Evolutionary conservation across 139 green algal genomes (phyloP), one percentile per base, ranked within the genome.

Genomic region (Astrephomene gubernaculifera): DNA sequence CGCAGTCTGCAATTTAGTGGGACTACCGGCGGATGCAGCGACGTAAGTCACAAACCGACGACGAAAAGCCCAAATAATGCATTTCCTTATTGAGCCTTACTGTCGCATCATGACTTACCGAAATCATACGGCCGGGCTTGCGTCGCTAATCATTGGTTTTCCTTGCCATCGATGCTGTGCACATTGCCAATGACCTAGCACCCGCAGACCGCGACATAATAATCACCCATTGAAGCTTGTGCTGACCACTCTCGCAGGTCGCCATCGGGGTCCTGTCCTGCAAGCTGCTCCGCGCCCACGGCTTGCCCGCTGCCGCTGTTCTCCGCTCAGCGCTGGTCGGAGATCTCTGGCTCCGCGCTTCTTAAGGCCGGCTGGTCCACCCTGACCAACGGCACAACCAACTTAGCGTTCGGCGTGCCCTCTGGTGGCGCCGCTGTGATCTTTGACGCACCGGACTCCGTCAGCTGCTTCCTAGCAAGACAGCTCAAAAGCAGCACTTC

Each of bases 391-490:
- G 22, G 35, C 21, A 70, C 53, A 35, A 38, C n/a, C 36, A 27
- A 54, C 36, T 36, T 81, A 24, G 6, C 8, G 33, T 53, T 81
- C 10, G 73, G 73, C 35, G 4, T 10, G 1, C 36, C 53, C 1
- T 2, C 36, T 4, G 35, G 19, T 22, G 69, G 22, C 12, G 33
- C 57, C 29, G 29, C 38, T 21, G 10, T 83, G 1, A 25, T 49
- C 39, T 83, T 83, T 33, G 45, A 2, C 39, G 45, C 41, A 4
- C 60, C 76, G 2, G 41, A 36, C 31, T 29, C 76, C 17, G 76
- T 83, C 14, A 61, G 22, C 29, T 83, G 76, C 57, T 83, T 83
- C 76, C 60, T 83, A 14, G 19, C 27, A 9, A 54, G 74, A 9
- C 74, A 83, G 57, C 27, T 63, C 3, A 45, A 38, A 39, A 39